Percentiles rank a stretch among this genome's conserved stretches.
Conservation (phyloP, 495 filamentous ascomycete species). For the Melanomma pulvis-pyrius region DNA sequence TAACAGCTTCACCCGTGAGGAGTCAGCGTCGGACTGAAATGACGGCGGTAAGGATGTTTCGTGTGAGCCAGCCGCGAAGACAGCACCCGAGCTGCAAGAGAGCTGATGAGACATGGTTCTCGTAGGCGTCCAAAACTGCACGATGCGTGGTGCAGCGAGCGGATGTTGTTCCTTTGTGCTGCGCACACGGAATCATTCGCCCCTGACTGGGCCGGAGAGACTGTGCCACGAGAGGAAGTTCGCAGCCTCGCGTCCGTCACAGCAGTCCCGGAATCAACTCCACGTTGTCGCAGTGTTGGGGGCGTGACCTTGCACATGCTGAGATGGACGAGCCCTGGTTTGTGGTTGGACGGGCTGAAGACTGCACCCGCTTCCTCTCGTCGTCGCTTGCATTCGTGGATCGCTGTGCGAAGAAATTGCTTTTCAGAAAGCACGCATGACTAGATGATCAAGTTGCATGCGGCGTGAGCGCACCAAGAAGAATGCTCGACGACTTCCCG, state of each 20-base stretch:
- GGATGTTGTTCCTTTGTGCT: constrained; percentile 9
- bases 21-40: background rate
- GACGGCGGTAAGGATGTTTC: background rate
- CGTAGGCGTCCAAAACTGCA: constrained; percentile 14
- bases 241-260: constrained; percentile 8
- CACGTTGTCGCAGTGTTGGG: constrained; percentile 5
- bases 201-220: background rate
- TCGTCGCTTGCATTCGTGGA: constrained; percentile 1
- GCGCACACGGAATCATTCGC: background rate
- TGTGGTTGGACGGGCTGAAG: background rate
- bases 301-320: background rate
- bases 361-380: background rate
- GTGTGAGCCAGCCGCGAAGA: background rate
- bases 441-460: constrained; percentile 29
- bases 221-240: background rate
- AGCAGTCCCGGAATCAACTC: constrained; percentile 6
- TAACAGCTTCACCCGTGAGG: background rate
- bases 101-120: constrained; percentile 19
- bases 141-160: constrained; percentile 17
- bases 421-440: constrained; percentile 27
- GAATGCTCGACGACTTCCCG: constrained; percentile 25
- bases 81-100: background rate
- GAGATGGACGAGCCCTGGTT: background rate
- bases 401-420: background rate
- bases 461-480: constrained; percentile 11